Evolutionary conservation across 257 asterid species (phyloP).

Genomic region (Thymus quinquecostatus): DNA sequence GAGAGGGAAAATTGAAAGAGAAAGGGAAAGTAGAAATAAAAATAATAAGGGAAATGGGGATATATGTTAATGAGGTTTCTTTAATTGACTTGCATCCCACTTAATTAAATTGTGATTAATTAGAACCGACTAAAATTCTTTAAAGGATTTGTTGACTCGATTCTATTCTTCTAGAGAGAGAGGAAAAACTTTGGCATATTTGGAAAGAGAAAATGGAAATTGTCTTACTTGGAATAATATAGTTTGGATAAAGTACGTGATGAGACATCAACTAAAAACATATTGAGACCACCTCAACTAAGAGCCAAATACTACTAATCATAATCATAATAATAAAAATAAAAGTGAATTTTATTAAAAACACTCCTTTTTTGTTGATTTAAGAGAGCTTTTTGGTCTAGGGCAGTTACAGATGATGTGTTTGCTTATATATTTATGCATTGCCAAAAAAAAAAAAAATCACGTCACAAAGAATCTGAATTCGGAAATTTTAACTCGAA

Average conservation of each 20-base stretch:
- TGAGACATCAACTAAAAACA: constrained; percentile 29
- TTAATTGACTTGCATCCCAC: constrained; percentile 40
- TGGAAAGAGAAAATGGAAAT: constrained; percentile 7
- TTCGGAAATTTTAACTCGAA: no score
- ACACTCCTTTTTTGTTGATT: neutral
- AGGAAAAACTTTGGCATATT: neutral
- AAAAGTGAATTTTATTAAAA: no score
- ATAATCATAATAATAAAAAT: no score
- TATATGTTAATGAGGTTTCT: constrained; percentile 1
- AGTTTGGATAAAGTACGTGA: constrained; percentile 26
- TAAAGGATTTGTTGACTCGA: constrained; percentile 27
- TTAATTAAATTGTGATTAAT: constrained; percentile 6
- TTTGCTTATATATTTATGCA: no score
- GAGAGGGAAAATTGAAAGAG: neutral
- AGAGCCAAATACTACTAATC: no score
- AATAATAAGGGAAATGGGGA: no score
- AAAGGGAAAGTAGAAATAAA: no score
- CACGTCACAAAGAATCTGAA: no score
- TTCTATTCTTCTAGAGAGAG: neutral
- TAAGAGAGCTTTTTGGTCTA: constrained; percentile 32
- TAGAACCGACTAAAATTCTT: constrained; percentile 33
- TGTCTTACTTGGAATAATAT: constrained; percentile 27
- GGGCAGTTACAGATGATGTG: constrained; percentile 14
- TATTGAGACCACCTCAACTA: neutral
- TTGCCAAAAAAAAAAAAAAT: no score